Conservation (phyloP, 2,329 filamentous ascomycete genomes). For the Penicillium sp. region DNA sequence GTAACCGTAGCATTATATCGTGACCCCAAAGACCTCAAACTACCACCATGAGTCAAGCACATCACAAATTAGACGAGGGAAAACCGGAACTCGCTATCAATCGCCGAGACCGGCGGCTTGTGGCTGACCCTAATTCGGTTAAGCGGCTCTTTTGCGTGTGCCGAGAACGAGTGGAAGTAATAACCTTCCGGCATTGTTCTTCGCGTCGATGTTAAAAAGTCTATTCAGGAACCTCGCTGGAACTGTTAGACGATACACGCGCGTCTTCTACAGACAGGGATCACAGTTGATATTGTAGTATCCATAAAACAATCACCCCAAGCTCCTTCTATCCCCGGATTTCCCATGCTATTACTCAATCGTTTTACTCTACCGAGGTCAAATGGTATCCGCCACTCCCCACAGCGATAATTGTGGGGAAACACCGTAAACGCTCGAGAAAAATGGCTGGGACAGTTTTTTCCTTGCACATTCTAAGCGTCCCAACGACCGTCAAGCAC, state of each 20-base stretch:
- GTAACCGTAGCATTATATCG: not conserved
- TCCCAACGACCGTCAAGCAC: not conserved
- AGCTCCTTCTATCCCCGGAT: slow-evolving; percentile 1
- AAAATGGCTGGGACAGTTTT: not conserved
- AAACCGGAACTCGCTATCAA: slow-evolving; percentile 3
- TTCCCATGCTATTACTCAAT: slow-evolving; percentile 1
- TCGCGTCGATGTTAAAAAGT: not conserved
- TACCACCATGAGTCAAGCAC: not conserved
- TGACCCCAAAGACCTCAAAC: not conserved
- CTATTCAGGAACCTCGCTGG: not conserved
- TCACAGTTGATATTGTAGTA: not conserved
- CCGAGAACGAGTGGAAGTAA: not conserved
- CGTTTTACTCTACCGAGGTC: slow-evolving; percentile 8
- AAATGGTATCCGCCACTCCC: slow-evolving; percentile 2
- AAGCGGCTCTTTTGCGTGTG: not conserved
- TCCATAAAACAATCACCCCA: not conserved
- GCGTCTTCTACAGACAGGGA: not conserved
- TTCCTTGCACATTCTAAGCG: no score
- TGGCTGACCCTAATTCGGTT: not conserved
- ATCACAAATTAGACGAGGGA: not conserved
- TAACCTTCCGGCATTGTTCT: slow-evolving; percentile 4
- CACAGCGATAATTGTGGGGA: slow-evolving; percentile 9
- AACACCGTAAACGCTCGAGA: not conserved
- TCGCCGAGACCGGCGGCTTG: not conserved
- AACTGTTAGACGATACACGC: not conserved